These are phyloP conservation scores for Pseudogymnoascus sp. DNA, from an alignment of 2,329 filamentous ascomycete species.

Conservation along the genomic window DNA sequence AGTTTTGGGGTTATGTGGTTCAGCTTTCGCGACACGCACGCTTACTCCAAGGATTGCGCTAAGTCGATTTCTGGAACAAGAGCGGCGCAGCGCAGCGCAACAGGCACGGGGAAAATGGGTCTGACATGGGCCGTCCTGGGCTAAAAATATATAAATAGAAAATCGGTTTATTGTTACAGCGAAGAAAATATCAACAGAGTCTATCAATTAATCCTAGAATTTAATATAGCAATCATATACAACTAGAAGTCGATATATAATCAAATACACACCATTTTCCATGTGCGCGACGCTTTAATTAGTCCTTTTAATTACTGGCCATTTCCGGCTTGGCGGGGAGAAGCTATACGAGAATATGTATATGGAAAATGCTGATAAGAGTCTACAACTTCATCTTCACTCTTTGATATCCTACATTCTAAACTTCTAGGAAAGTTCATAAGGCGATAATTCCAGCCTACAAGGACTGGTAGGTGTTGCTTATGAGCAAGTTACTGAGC, in stretches of 20 bases:
- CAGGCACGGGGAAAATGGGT: not conserved
- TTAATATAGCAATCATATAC: not conserved
- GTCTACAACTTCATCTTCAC: not conserved
- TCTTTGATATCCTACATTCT: no score
- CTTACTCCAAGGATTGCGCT: not conserved
- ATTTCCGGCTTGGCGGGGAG: not conserved
- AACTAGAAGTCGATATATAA: not conserved
- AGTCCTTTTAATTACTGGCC: not conserved
- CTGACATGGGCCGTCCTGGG: conserved; percentile 8
- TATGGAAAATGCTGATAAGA: not conserved
- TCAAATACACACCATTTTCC: conserved; percentile 5
- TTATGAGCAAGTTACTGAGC: not conserved
- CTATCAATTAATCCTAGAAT: not conserved
- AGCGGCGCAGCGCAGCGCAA: not conserved
- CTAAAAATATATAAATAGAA: conserved; percentile 10
- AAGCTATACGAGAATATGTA: not conserved
- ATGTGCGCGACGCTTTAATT: not conserved
- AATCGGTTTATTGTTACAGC: not conserved
- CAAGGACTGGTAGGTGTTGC: not conserved
- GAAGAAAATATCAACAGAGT: not conserved
- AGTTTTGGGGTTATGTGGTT: conserved; percentile 3
- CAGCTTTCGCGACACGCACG: conserved; percentile 1
- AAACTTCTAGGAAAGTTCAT: not conserved
- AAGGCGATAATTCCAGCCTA: not conserved
- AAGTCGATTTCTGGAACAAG: conserved; percentile 6